A percentile compares a stretch with the other conserved stretches of the same genome.
These are phyloP conservation scores for Phaffia rhodozyma DNA, from an alignment of 1,284 basidiomycete genomes.

Conservation along the genomic window DNA sequence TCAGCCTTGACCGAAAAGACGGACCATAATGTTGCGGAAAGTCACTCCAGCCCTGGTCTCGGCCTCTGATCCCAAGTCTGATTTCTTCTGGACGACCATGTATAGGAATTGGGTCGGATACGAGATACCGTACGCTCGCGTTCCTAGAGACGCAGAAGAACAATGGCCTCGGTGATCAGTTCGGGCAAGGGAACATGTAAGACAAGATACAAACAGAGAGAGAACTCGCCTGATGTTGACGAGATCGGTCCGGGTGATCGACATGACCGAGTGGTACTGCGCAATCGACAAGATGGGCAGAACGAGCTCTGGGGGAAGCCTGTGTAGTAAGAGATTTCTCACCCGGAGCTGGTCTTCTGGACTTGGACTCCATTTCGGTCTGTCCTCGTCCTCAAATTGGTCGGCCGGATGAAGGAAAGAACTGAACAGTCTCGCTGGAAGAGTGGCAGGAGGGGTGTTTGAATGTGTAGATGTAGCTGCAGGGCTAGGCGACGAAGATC, in stretches of 20 bases:
- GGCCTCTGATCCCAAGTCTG: not conserved
- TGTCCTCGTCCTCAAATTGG: not conserved
- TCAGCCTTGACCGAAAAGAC: not conserved
- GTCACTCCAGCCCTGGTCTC: not conserved
- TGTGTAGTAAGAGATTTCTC: not conserved
- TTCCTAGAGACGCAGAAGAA: too few species aligned
- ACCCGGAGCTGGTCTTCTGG: not conserved
- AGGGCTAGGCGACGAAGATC: not conserved
- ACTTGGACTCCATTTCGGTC: not conserved
- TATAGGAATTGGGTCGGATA: not conserved
- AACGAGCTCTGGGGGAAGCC: slow-evolving; percentile 4
- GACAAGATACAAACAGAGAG: too few species aligned
- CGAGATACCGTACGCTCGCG: not conserved
- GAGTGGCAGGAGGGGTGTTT: not conserved
- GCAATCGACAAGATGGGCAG: not conserved
- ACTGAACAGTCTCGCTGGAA: too few species aligned
- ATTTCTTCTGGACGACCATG: not conserved
- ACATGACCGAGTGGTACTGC: not conserved
- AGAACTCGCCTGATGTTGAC: too few species aligned
- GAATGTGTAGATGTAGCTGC: not conserved
- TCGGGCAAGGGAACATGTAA: too few species aligned
- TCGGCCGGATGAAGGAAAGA: not conserved
- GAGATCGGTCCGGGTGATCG: not conserved
- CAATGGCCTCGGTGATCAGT: not conserved
- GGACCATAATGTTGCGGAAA: slow-evolving; percentile 2